Evolutionary conservation across 2,329 filamentous ascomycete species (phyloP).

Genomic region (Parafenestella ontariensis): DNA sequence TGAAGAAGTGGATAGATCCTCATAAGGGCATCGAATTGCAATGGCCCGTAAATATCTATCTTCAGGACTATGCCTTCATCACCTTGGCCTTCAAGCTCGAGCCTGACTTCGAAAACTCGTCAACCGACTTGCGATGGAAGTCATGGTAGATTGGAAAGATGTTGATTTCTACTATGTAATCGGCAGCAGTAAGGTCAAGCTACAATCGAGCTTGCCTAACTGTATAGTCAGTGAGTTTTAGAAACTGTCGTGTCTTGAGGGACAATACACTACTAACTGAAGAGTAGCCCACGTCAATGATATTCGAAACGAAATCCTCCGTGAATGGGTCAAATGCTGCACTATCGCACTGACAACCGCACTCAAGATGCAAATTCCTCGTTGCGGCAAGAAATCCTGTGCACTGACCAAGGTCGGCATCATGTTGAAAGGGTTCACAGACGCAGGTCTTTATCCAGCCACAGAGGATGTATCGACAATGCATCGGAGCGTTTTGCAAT

Average conservation of each 20-base stretch:
- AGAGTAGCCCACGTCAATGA: no score
- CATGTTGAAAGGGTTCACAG: not conserved
- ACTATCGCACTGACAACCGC: no score
- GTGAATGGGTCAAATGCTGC: not conserved
- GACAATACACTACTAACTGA: no score
- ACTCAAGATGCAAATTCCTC: no score
- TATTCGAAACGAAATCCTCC: no score
- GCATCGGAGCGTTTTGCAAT: not conserved
- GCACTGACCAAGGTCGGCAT: not conserved
- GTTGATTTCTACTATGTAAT: no score
- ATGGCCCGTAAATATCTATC: not conserved
- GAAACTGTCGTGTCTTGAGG: no score
- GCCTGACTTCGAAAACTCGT: not conserved
- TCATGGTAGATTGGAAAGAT: no score
- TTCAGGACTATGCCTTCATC: not conserved
- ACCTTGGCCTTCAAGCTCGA: not conserved
- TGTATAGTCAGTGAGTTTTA: no score
- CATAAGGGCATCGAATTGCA: not conserved
- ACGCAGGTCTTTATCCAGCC: not conserved
- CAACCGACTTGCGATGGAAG: not conserved
- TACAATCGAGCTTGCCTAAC: no score
- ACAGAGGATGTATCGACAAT: not conserved
- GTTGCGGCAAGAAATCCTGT: not conserved
- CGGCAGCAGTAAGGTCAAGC: no score
- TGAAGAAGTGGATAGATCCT: not conserved